Evolutionary conservation across 805 yeast species (phyloP).

Genomic region (Ogataea polymorpha): DNA sequence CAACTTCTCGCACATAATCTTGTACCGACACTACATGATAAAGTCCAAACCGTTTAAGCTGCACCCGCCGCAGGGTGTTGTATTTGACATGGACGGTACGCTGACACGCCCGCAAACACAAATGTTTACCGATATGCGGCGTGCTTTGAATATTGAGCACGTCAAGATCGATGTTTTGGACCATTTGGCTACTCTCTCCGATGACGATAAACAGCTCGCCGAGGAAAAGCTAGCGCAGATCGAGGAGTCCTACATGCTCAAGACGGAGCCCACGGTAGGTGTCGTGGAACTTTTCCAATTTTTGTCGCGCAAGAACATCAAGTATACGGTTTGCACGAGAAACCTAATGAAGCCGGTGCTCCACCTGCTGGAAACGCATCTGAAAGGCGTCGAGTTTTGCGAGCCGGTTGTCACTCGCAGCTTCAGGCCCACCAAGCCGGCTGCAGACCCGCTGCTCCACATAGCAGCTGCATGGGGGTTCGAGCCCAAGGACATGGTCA

Average conservation of each 20-base stretch:
- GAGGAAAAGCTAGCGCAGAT: constrained; percentile 45
- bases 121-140: constrained; percentile 53
- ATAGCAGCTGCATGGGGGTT: constrained; percentile 50
- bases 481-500: constrained; percentile 45
- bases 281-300: constrained; percentile 40
- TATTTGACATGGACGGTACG: constrained; percentile 83
- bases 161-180: constrained; percentile 50
- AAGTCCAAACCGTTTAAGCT: not conserved
- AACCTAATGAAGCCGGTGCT: constrained; percentile 53
- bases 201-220: constrained; percentile 41
- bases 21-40: constrained; percentile 1
- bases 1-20: not conserved
- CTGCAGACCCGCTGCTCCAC: constrained; percentile 58
- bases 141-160: constrained; percentile 46
- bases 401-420: constrained; percentile 60
- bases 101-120: constrained; percentile 57
- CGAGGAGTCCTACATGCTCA: constrained; percentile 61
- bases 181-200: constrained; percentile 42
- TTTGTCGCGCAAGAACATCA: constrained; percentile 28
- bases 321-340: constrained; percentile 61
- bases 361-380: constrained; percentile 43
- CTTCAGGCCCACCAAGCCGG: constrained; percentile 66
- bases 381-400: constrained; percentile 36
- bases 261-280: constrained; percentile 52
- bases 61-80: constrained; percentile 38